Base-by-base conservation (phyloP, 352 stramenopile genomes). In the Phytophthora multivora region DNA sequence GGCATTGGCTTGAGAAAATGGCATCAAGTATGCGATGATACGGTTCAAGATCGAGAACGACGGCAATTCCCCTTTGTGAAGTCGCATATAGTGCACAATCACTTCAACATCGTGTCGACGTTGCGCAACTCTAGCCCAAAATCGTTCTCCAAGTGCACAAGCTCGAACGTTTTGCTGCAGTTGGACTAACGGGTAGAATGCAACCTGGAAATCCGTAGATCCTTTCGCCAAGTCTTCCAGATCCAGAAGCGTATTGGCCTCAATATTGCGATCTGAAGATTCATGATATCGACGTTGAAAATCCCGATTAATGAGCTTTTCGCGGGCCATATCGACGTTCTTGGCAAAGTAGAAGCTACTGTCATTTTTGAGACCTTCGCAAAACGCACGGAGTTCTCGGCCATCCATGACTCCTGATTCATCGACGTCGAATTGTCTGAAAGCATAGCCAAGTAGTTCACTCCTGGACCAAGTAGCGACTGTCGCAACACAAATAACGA, bases 171-270 rank as follows among this genome's bases (percentile, higher is more conserved):
- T 88, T 42, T 77, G 69, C 58, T 91, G 82, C 19, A 91, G 71
- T 26, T 91, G 79, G 30, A 85, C 15, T 30, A 91, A 77, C 8
- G 82, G 82, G 46, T 83, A 91, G 59, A 91, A 89, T 4, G 82
- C 82, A 1, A 79, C 63, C 31, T 83, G 80, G 51, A 89, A 91
- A 41, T 88, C 72, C 13, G 66, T 35, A 30, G 64, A 83, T 5
- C 77, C 74, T 52, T 87, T 83, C 15, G 73, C 68, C 9, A 91
- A 50, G 41, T 87, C 79, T 21, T 85, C 61, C 23, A 80, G 71
- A 40, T 91, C 82, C 8, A 91, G 59, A 16, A 91, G 50, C n/a
- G 38, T 61, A 41, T 71, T 79, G 40, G 43, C 74, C 39, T 69
- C 65, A 39, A 49, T 51, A 47, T 66, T 47, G 10, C 38, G 10